A percentile compares a stretch with the other conserved stretches of the same genome.
These are phyloP conservation scores for Ceratocystis albifundus DNA, from an alignment of 2,329 filamentous ascomycete genomes.

Conservation along the genomic window DNA sequence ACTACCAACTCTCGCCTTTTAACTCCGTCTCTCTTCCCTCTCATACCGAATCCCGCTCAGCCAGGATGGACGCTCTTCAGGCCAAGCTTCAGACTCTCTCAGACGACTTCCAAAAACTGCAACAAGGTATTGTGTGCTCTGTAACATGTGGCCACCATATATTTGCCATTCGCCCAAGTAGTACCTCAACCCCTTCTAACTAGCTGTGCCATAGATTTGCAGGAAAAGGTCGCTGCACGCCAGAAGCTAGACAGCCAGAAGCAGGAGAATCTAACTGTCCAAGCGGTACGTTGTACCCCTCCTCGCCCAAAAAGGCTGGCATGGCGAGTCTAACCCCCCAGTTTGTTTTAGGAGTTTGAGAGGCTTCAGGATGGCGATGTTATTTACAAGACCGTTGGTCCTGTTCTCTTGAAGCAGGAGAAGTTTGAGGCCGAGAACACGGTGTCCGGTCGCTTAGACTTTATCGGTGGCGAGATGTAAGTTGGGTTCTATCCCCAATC, in stretches of 20 bases:
- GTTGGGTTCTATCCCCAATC: conserved; percentile 27
- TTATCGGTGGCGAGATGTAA: conserved; percentile 88
- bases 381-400: conserved; percentile 93
- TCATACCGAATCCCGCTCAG: neutral
- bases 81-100: conserved; percentile 70
- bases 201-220: conserved; percentile 52
- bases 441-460: conserved; percentile 81
- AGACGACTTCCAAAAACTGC: conserved; percentile 77
- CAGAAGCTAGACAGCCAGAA: conserved; percentile 91
- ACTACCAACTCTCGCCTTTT: neutral
- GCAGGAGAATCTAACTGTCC: conserved; percentile 81
- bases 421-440: conserved; percentile 80
- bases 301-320: neutral
- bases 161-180: neutral
- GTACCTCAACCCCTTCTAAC: neutral
- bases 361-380: conserved; percentile 67
- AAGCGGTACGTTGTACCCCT: conserved; percentile 47
- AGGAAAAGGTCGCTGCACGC: conserved; percentile 60
- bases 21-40: neutral
- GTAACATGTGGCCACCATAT: neutral
- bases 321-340: conserved; percentile 22
- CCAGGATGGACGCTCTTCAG: conserved; percentile 59
- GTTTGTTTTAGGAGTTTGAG: conserved; percentile 58
- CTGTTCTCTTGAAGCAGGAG: conserved; percentile 88
- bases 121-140: conserved; percentile 52